Evolutionary conservation across 1,284 basidiomycete species (phyloP).

Genomic region (Ustilago tritici): DNA sequence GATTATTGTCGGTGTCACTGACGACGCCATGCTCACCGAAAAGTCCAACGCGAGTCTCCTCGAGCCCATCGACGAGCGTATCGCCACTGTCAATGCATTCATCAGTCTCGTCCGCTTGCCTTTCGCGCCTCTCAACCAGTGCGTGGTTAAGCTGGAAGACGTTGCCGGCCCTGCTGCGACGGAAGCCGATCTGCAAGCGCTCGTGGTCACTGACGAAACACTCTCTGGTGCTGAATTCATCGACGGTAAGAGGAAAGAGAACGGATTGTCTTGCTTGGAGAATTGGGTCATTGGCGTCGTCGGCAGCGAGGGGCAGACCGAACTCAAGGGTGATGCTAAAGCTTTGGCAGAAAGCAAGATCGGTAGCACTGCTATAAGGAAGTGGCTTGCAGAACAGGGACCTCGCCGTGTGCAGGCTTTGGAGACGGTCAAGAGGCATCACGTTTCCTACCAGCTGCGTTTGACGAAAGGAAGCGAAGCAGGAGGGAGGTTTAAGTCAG

Average conservation of each 20-base stretch:
- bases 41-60: slow-evolving; percentile 81
- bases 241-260: slow-evolving; percentile 52
- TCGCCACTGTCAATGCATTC: slow-evolving; percentile 59
- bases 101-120: slow-evolving; percentile 47
- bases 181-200: slow-evolving; percentile 54
- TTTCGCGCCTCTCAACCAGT: slow-evolving; percentile 38
- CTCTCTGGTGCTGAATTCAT: slow-evolving; percentile 60
- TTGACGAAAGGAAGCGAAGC: slow-evolving; percentile 9
- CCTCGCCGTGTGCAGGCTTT: slow-evolving; percentile 37
- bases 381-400: slow-evolving; percentile 52
- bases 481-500: background rate
- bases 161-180: slow-evolving; percentile 66
- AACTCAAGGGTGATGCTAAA: slow-evolving; percentile 58
- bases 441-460: slow-evolving; percentile 25
- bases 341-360: slow-evolving; percentile 63
- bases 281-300: slow-evolving; percentile 63
- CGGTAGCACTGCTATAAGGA: slow-evolving; percentile 66
- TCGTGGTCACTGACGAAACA: slow-evolving; percentile 67
- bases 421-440: slow-evolving; percentile 24
- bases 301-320: slow-evolving; percentile 56
- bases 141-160: slow-evolving; percentile 60
- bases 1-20: slow-evolving; percentile 87
- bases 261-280: slow-evolving; percentile 42
- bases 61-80: slow-evolving; percentile 74
- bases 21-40: slow-evolving; percentile 79